A percentile compares a stretch with the other conserved stretches of the same genome.
phyloP scores from a whole-genome alignment of 2,329 filamentous ascomycete species.

The Penicillium aurantiogriseum region DNA sequence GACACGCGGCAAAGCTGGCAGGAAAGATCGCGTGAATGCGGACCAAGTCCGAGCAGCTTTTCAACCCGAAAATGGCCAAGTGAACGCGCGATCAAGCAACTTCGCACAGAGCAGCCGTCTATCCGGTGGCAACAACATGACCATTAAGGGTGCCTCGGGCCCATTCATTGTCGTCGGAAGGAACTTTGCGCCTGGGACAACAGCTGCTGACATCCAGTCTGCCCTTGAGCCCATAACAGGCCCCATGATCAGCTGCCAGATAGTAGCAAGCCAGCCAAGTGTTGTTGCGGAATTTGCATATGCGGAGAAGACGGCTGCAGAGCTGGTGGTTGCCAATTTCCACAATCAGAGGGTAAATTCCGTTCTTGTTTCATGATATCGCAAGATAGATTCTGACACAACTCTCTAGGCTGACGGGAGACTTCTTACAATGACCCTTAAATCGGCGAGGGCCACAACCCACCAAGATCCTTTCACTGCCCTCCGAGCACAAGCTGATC shows the following conservation, averaged over 20 bases:
- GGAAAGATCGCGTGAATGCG: constrained; percentile 36
- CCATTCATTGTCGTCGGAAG: constrained; percentile 59
- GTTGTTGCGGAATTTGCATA: constrained; percentile 63
- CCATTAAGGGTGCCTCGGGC: constrained; percentile 55
- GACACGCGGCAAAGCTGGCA: constrained; percentile 27
- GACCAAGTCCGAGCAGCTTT: constrained; percentile 34
- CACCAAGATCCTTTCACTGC: constrained; percentile 31
- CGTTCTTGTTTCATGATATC: too few relatives aligned
- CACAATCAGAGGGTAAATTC: constrained; percentile 59
- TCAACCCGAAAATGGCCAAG: constrained; percentile 30
- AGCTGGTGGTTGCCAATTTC: constrained; percentile 60
- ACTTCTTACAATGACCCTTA: constrained; percentile 57
- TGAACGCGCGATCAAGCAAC: constrained; percentile 33
- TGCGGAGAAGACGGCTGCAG: constrained; percentile 54
- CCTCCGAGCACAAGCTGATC: constrained; percentile 42
- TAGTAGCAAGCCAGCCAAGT: constrained; percentile 53
- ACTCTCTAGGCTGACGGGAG: constrained; percentile 57
- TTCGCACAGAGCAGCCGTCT: constrained; percentile 9
- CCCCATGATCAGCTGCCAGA: constrained; percentile 53
- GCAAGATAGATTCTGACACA: constrained; percentile 15
- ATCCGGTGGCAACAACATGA: constrained; percentile 39
- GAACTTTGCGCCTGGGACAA: constrained; percentile 66
- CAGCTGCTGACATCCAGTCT: constrained; percentile 63
- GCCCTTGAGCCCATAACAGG: constrained; percentile 56
- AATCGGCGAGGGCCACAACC: constrained; percentile 27